phyloP scores from a whole-genome alignment of 371 early-diverging fungal species.

The Syncephalastrum sp. region DNA sequence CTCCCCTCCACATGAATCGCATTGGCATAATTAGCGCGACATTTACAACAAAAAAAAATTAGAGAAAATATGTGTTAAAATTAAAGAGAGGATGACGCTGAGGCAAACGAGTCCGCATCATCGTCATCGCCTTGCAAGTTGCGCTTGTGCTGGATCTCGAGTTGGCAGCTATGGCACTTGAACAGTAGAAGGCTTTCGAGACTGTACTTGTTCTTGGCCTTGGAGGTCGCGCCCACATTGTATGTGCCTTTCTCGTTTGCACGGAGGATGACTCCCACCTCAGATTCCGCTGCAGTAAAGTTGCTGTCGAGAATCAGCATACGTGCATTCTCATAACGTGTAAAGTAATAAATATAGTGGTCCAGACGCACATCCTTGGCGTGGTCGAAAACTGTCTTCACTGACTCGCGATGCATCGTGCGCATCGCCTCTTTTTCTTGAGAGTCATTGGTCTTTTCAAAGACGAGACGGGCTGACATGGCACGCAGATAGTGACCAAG shows the following conservation, averaged over 20 bases:
- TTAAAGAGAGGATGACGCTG: slow-evolving; percentile 2
- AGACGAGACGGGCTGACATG: slow-evolving; percentile 36
- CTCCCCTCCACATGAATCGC: no score
- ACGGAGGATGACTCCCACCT: slow-evolving; percentile 28
- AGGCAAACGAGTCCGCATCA: slow-evolving; percentile 10
- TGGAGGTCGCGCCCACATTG: slow-evolving; percentile 21
- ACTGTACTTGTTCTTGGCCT: slow-evolving; percentile 35
- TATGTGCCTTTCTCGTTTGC: slow-evolving; percentile 21
- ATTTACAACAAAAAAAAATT: no score
- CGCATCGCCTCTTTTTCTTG: slow-evolving; percentile 10
- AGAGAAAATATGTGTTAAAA: no score
- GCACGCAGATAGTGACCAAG: slow-evolving; percentile 58
- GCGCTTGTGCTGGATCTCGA: slow-evolving; percentile 16
- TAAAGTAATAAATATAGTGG: slow-evolving; percentile 55
- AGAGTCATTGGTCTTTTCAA: neutral
- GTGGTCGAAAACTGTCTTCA: slow-evolving; percentile 28
- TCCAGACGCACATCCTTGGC: slow-evolving; percentile 43
- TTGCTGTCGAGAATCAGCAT: slow-evolving; percentile 34
- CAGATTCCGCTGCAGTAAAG: slow-evolving; percentile 31
- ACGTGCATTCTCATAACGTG: slow-evolving; percentile 50
- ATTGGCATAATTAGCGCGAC: no score
- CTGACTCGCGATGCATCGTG: slow-evolving; percentile 14
- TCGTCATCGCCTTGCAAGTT: slow-evolving; percentile 1
- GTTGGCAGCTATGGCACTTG: slow-evolving; percentile 31
- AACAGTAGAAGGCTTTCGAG: slow-evolving; percentile 29